Evolutionary conservation across 768 basidiomycete species (phyloP).

Genomic region (Pleurotus djamor): DNA sequence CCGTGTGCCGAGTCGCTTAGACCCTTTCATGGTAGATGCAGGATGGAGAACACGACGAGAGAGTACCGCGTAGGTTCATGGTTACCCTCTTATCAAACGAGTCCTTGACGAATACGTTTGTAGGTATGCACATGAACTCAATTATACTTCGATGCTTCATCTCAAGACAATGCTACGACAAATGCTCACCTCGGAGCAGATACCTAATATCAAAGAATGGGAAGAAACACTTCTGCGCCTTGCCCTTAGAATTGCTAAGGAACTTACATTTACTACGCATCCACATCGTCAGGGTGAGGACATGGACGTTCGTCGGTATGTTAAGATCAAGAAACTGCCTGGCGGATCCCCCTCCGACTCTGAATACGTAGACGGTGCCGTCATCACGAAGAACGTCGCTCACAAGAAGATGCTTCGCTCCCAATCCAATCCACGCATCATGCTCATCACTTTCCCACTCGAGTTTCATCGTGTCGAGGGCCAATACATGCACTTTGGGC

Average conservation of each 20-base stretch:
- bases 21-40: conserved; percentile 54
- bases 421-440: conserved; percentile 85
- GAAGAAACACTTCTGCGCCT: conserved; percentile 79
- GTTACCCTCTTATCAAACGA: conserved; percentile 6
- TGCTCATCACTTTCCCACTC: conserved; percentile 93
- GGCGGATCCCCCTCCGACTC: conserved; percentile 91
- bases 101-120: conserved; percentile 4
- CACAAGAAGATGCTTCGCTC: conserved; percentile 91
- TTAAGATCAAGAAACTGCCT: conserved; percentile 98
- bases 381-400: conserved; percentile 97
- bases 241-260: conserved; percentile 82
- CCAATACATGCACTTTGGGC: conserved; percentile 91
- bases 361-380: conserved; percentile 95
- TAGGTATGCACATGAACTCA: conserved; percentile 83
- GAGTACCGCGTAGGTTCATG: conserved; percentile 75
- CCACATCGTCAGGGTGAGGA: conserved; percentile 83
- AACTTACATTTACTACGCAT: conserved; percentile 71
- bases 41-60: conserved; percentile 88
- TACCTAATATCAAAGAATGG: conserved; percentile 87
- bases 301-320: conserved; percentile 93
- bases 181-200: conserved; percentile 78
- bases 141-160: conserved; percentile 84
- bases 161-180: conserved; percentile 90
- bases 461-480: conserved; percentile 93
- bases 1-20: conserved; percentile 77